Conservation (phyloP, 108 stramenopile species). For the Fragilaria radians region DNA sequence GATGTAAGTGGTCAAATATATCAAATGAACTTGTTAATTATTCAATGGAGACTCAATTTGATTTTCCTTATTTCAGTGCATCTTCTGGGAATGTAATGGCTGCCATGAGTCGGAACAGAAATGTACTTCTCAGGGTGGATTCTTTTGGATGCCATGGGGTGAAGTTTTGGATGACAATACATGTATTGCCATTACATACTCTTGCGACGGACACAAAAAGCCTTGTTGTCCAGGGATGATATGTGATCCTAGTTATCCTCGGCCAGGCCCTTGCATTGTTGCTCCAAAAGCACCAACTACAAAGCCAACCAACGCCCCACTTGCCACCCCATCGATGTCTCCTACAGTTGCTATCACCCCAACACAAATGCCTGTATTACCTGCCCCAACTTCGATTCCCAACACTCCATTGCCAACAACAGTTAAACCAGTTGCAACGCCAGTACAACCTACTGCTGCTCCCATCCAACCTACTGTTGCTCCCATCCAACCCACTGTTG, state of each 20-base stretch:
- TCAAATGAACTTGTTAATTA: neutral
- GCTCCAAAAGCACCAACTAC: neutral
- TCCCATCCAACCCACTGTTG: no score
- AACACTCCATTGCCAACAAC: no score
- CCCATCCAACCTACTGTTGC: no score
- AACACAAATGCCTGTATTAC: constrained; percentile 2
- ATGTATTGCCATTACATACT: neutral
- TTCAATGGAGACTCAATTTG: neutral
- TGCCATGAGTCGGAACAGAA: neutral
- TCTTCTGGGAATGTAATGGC: neutral
- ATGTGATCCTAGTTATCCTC: neutral
- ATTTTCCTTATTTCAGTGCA: neutral
- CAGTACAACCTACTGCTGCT: no score
- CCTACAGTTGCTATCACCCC: neutral
- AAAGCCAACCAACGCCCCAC: no score
- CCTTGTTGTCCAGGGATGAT: neutral
- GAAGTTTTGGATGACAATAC: neutral
- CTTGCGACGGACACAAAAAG: neutral
- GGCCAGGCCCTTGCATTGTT: neutral
- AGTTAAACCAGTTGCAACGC: no score
- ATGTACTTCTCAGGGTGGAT: no score
- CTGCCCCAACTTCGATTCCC: no score
- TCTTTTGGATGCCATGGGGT: neutral
- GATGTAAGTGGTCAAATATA: neutral
- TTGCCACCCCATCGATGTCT: neutral